These are phyloP conservation scores for Neurospora terricola DNA, from an alignment of 495 filamentous ascomycete genomes.

Conservation along the genomic window DNA sequence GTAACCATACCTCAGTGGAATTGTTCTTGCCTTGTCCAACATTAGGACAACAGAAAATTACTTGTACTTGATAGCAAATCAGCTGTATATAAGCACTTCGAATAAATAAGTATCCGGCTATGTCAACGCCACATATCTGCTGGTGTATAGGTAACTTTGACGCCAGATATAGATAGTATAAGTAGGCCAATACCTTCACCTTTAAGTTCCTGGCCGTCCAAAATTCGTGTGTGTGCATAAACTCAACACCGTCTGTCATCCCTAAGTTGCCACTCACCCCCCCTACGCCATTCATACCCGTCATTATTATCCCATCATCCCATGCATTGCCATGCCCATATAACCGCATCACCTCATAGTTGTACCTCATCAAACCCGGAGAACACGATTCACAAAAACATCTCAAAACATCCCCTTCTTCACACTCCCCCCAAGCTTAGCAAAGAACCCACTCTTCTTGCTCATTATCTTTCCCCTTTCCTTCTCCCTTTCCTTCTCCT, in stretches of 20 bases:
- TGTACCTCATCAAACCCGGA: not conserved
- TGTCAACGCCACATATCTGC: not conserved
- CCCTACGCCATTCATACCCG: not conserved
- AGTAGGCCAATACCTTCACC: not conserved
- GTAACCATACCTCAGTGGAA: not conserved
- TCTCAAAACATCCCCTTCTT: constrained; percentile 3
- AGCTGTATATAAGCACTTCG: not conserved
- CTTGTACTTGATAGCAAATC: not conserved
- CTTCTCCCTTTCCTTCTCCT: not conserved
- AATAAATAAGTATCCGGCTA: not conserved
- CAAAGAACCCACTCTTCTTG: constrained; percentile 12
- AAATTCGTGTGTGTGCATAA: not conserved
- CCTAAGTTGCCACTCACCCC: not conserved
- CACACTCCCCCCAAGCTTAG: constrained; percentile 6
- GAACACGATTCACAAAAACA: not conserved
- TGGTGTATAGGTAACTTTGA: not conserved
- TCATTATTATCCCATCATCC: not conserved
- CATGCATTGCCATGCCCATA: not conserved
- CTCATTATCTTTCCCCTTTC: not conserved
- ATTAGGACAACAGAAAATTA: not conserved
- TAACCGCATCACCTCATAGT: not conserved
- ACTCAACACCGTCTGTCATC: not conserved
- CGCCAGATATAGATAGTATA: not conserved
- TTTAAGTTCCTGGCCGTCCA: not conserved
- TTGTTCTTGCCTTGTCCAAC: not conserved